These are phyloP conservation scores for Paecilomyces formosus DNA, from an alignment of 2,329 filamentous ascomycete genomes.

Conservation along the genomic window DNA sequence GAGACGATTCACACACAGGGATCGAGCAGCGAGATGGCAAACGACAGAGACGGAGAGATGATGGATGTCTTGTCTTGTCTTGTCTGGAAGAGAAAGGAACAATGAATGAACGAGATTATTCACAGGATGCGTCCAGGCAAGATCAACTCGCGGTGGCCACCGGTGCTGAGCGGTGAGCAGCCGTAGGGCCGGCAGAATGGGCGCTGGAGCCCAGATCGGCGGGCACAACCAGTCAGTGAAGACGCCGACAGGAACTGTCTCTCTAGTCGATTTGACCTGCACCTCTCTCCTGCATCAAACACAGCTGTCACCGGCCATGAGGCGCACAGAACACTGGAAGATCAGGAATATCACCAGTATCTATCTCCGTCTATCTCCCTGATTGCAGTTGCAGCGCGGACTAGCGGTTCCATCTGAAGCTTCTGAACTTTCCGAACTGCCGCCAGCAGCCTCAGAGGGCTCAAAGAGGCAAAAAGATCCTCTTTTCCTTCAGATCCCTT, in stretches of 20 bases:
- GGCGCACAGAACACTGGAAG: background rate
- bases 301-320: too few relatives aligned
- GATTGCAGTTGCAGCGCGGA: background rate
- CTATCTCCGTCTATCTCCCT: background rate
- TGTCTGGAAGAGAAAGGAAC: too few relatives aligned
- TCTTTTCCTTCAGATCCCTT: background rate
- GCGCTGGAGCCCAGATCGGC: background rate
- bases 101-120: too few relatives aligned
- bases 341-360: background rate
- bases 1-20: conserved; percentile 4
- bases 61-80: background rate
- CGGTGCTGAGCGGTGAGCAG: background rate
- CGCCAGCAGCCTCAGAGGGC: background rate
- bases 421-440: background rate
- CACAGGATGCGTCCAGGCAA: background rate
- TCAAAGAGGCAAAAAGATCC: background rate
- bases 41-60: background rate
- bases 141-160: background rate
- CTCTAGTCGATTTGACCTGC: background rate
- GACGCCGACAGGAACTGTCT: background rate
- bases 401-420: background rate
- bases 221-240: background rate
- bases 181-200: background rate
- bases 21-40: background rate
- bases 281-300: background rate